phyloP scores from a whole-genome alignment of 2,329 filamentous ascomycete genomes.

The Sporothrix protearum region DNA sequence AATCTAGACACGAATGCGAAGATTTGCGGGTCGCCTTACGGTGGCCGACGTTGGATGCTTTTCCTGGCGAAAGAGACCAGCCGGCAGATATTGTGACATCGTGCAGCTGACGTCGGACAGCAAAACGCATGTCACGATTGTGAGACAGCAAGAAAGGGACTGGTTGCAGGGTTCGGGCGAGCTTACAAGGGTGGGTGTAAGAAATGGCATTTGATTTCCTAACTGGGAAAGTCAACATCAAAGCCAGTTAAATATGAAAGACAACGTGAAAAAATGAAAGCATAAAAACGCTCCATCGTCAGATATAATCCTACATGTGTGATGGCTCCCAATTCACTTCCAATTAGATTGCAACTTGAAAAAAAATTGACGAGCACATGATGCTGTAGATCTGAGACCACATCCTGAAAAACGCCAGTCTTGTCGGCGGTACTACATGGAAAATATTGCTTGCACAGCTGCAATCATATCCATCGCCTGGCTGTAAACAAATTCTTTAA shows the following conservation, averaged over 20 bases:
- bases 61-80: background rate
- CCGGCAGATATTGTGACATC: background rate
- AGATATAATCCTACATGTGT: conserved; percentile 2
- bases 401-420: background rate
- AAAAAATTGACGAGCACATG: background rate
- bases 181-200: background rate
- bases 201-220: background rate
- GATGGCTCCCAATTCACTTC: background rate
- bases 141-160: background rate
- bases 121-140: background rate
- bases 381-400: background rate
- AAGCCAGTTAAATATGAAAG: background rate
- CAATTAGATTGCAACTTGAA: background rate
- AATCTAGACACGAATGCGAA: too few relatives aligned
- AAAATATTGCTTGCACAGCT: background rate
- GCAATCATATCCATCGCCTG: background rate
- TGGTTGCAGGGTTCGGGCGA: background rate
- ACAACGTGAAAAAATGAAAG: background rate
- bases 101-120: background rate
- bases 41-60: background rate
- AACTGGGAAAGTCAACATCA: background rate
- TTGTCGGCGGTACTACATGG: background rate
- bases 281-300: background rate
- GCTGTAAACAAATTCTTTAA: background rate
- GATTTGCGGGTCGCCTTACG: background rate